Conservation (phyloP, 129 eudicot species). For the Artemisia argyi region DNA sequence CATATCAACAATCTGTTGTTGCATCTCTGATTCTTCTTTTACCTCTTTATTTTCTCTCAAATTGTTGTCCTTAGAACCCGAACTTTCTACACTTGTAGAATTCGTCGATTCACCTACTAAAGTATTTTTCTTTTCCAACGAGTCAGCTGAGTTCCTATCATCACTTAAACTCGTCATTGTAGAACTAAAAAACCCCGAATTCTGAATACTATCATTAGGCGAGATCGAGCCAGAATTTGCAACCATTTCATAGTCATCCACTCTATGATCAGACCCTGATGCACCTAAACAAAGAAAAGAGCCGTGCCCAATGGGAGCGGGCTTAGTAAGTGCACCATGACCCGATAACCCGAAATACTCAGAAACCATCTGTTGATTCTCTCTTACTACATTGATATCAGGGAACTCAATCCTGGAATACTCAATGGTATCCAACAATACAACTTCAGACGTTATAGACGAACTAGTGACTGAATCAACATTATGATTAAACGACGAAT, state of each 20-base stretch:
- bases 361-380: constrained; percentile 74
- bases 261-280: constrained; percentile 13
- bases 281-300: constrained; percentile 79
- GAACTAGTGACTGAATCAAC: constrained; percentile 6
- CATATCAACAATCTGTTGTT: constrained; percentile 86
- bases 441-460: constrained; percentile 47
- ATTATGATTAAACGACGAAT: constrained; percentile 23
- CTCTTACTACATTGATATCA: constrained; percentile 44
- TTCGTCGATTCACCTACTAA: constrained; percentile 18
- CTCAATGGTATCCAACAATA: constrained; percentile 51
- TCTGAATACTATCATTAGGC: constrained; percentile 54
- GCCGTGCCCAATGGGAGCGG: constrained; percentile 35
- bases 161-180: constrained; percentile 75
- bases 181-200: constrained; percentile 69
- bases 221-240: constrained; percentile 49
- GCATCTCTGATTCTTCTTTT: constrained; percentile 70
- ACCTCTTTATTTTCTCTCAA: constrained; percentile 30
- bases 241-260: constrained; percentile 65
- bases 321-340: constrained; percentile 10
- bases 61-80: constrained; percentile 28
- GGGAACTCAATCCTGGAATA: constrained; percentile 73
- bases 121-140: constrained; percentile 44
- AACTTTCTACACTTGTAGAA: constrained; percentile 34
- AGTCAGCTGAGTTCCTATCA: constrained; percentile 64
- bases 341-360: constrained; percentile 50